Base-by-base conservation (phyloP, 352 stramenopile species). In the Phytophthora cactorum region DNA sequence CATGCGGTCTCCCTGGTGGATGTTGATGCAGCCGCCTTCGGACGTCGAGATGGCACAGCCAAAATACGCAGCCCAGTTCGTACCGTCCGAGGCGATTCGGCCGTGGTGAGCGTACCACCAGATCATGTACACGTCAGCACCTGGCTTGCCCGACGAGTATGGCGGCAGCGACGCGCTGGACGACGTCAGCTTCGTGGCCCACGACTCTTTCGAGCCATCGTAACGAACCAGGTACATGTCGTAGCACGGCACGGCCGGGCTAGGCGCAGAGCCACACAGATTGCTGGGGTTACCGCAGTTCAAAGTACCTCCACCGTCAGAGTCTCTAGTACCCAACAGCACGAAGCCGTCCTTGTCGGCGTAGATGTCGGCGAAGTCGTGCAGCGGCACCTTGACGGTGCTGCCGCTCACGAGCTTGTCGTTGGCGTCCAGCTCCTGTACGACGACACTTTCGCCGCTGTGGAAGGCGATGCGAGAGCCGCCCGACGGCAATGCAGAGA, bases 91-190 rank as follows among this genome's bases (percentile, higher is more conserved):
- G 7, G 77, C 78, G 53, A 89, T 84, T 4, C 81, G 81, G 17
- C 81, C 81, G 66, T 89, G 81, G 57, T 89, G 81, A 0, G 78
- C 76, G 72, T 89, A 89, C 81, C 81, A 89, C 78, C 76, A 89
- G 70, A 89, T 82, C 81, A 89, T 89, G 59, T 71, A 89, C 51
- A 87, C 81, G 34, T 89, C 62, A 1, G 68, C 4, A 3, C 78
- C 81, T 0, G 81, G 78, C 45, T 72, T 78, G 9, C 58, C 70
- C 1, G 65, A 70, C 67, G 81, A 89, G 66, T 89, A 89, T 17
- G 81, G 81, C 3, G 78, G 80, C 38, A 88, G 68, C 28, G 69
- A 72, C 0, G 79, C 50, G 53, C 79, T 88, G 41, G 79, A 88
- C 4, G 70, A 70, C 39, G 79, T 85, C 29, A 88, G 70, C 66